These are phyloP conservation scores for Selaginella tamariscina DNA, from an alignment of 75 land plant species.

Conservation along the genomic window DNA sequence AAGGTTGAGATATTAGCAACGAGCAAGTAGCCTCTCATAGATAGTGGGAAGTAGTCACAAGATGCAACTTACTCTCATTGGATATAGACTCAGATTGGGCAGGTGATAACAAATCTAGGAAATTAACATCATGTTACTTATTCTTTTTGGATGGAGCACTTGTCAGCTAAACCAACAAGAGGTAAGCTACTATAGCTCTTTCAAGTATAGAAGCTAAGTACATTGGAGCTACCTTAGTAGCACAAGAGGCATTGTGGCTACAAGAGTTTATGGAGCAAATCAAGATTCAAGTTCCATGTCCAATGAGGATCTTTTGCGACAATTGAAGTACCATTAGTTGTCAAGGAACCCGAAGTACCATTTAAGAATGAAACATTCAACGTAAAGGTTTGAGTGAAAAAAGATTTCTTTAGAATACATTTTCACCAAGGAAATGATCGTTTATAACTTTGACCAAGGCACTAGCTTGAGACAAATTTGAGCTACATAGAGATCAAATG, in stretches of 20 bases:
- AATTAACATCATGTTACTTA: neutral
- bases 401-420: neutral
- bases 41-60: neutral
- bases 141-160: neutral
- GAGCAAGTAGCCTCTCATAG: neutral
- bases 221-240: neutral
- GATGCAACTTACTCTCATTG: neutral
- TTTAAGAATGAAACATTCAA: neutral
- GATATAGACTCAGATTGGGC: too few species aligned
- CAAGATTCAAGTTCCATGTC: neutral
- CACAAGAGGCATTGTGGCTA: neutral
- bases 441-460: neutral
- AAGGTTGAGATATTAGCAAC: conserved; percentile 1
- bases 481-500: neutral
- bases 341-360: neutral
- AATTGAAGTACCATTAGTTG: neutral
- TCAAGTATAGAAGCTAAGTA: neutral
- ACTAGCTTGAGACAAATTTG: neutral
- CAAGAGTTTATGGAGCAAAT: neutral
- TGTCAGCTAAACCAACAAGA: neutral
- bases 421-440: neutral
- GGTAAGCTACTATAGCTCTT: neutral
- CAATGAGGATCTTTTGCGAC: neutral
- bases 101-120: neutral
- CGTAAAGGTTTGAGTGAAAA: neutral